Evolutionary conservation across 176 grass and related monocot genomes (phyloP).

Genomic region (Phragmites australis): DNA sequence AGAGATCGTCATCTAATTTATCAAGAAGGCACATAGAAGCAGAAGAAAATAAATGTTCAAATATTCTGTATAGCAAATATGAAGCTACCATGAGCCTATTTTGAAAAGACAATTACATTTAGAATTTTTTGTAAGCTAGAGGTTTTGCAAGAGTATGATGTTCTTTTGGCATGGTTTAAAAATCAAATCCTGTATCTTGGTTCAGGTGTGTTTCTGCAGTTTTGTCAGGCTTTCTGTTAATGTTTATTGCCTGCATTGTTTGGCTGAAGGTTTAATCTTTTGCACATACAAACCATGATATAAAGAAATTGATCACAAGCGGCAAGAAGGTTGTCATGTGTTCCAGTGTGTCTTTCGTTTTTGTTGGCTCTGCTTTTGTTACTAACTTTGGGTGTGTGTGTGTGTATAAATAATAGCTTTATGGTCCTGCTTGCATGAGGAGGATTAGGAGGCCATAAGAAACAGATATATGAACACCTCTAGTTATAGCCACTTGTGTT

Average conservation of each 20-base stretch:
- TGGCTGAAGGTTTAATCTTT: constrained; percentile 96
- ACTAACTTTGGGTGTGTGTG: no score
- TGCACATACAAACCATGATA: constrained; percentile 98
- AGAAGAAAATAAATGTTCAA: constrained; percentile 15
- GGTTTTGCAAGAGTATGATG: background rate
- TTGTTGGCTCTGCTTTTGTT: background rate
- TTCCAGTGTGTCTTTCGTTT: constrained; percentile 26
- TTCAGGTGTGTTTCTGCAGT: constrained; percentile 94
- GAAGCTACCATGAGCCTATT: constrained; percentile 8
- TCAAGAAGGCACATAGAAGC: background rate
- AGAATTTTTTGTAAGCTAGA: background rate
- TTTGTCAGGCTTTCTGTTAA: constrained; percentile 87
- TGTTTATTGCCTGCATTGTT: constrained; percentile 86
- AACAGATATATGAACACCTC: background rate
- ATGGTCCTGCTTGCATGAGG: background rate
- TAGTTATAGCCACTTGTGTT: background rate
- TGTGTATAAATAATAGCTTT: no score
- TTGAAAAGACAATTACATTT: background rate
- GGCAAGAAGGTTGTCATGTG: constrained; percentile 58
- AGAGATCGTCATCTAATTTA: background rate
- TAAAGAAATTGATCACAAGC: constrained; percentile 59
- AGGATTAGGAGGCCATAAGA: background rate
- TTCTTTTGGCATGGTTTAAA: constrained; percentile 22
- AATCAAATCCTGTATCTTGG: constrained; percentile 15
- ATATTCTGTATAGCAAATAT: constrained; percentile 11